These are phyloP conservation scores for Dicorynia guianensis DNA, from an alignment of 306 rosid species.

Conservation along the genomic window DNA sequence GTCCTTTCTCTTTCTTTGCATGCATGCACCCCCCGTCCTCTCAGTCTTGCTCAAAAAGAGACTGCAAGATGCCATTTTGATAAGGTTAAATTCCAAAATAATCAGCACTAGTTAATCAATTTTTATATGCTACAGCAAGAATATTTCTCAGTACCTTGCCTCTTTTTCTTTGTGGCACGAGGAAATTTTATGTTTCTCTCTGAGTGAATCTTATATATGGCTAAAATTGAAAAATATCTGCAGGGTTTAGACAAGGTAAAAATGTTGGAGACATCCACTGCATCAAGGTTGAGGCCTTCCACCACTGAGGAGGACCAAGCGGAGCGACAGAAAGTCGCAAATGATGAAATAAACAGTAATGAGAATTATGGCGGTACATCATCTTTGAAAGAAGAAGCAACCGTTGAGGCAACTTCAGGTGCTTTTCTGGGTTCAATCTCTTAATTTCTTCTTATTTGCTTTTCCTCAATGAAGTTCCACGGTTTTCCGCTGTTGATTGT, in stretches of 20 bases:
- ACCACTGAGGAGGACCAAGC: conserved; percentile 21
- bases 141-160: background rate
- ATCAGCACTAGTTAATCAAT: background rate
- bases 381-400: conserved; percentile 27
- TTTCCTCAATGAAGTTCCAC: too few species aligned
- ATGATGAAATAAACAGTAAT: conserved; percentile 26
- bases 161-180: background rate
- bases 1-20: conserved; percentile 58
- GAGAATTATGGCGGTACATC: conserved; percentile 40
- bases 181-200: background rate
- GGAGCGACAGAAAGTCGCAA: conserved; percentile 25
- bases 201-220: background rate
- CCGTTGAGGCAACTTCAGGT: conserved; percentile 37
- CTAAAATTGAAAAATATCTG: conserved; percentile 25
- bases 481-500: too few species aligned
- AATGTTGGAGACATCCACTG: conserved; percentile 37
- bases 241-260: conserved; percentile 49
- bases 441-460: background rate
- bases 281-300: conserved; percentile 38
- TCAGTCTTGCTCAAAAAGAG: conserved; percentile 24
- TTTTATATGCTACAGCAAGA: background rate
- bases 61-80: conserved; percentile 27
- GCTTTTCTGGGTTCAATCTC: conserved; percentile 3
- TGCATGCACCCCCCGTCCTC: conserved; percentile 69
- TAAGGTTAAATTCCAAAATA: conserved; percentile 45